These are phyloP conservation scores for Lichtheimia ramosa DNA, from an alignment of 371 early-diverging fungal species.

Conservation along the genomic window DNA sequence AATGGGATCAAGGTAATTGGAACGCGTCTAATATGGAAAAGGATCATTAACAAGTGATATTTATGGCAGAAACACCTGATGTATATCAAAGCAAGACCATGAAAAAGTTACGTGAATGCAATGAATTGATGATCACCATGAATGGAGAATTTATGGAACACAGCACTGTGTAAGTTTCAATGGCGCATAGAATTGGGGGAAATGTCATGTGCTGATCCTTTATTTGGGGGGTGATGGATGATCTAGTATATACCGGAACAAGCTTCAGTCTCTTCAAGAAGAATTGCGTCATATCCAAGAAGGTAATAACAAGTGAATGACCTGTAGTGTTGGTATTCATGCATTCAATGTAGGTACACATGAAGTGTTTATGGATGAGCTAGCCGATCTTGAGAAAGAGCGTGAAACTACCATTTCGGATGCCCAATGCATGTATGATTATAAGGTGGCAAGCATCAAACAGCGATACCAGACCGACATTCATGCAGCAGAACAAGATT, in stretches of 20 bases:
- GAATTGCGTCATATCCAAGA: conserved; percentile 33
- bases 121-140: conserved; percentile 48
- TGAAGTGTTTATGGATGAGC: conserved; percentile 36
- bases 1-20: conserved; percentile 25
- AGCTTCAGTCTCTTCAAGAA: conserved; percentile 29
- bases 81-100: conserved; percentile 15
- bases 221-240: neutral
- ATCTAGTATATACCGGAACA: conserved; percentile 28
- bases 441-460: conserved; percentile 34
- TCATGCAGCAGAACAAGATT: conserved; percentile 39
- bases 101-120: conserved; percentile 31
- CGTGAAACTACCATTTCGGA: conserved; percentile 34
- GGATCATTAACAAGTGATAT: neutral
- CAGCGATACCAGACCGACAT: conserved; percentile 29
- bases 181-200: conserved; percentile 7
- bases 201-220: conserved; percentile 5
- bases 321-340: neutral
- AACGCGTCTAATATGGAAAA: neutral
- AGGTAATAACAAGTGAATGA: conserved; percentile 15
- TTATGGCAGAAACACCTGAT: neutral
- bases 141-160: conserved; percentile 51
- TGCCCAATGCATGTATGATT: conserved; percentile 33
- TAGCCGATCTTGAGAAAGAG: conserved; percentile 40
- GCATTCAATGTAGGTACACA: conserved; percentile 32
- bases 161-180: conserved; percentile 38